Percentiles rank a stretch among this genome's conserved stretches.
Conservation (phyloP, 2,329 filamentous ascomycete species). For the Ceratocystis cacaofunesta region DNA sequence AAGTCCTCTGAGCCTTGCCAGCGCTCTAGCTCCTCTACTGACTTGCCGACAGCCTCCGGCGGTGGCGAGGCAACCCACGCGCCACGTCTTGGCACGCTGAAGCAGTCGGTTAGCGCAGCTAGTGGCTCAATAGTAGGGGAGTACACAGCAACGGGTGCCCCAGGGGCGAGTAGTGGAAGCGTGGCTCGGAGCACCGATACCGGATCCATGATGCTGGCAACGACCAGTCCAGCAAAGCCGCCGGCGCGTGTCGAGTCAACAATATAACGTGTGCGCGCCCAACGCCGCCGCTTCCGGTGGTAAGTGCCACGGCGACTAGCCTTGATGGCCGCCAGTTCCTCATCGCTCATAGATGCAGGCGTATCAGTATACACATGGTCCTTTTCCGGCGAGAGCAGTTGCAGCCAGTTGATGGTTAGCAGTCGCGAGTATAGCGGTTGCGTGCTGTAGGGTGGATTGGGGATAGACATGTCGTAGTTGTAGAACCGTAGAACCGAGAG, state of each 20-base stretch:
- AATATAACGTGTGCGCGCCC: constrained; percentile 55
- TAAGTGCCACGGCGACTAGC: constrained; percentile 70
- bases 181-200: constrained; percentile 57
- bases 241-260: constrained; percentile 62
- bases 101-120: constrained; percentile 63
- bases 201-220: constrained; percentile 72
- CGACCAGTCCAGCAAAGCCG: constrained; percentile 67
- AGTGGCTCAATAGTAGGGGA: constrained; percentile 67
- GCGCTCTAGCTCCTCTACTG: constrained; percentile 35
- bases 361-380: constrained; percentile 60
- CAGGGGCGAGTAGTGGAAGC: constrained; percentile 68
- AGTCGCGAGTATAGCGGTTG: constrained; percentile 76
- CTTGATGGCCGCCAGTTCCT: constrained; percentile 57
- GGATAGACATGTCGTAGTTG: constrained; percentile 58
- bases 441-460: constrained; percentile 39
- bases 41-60: constrained; percentile 30
- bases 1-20: constrained; percentile 60
- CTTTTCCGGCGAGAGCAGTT: constrained; percentile 61
- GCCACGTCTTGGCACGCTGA: constrained; percentile 62
- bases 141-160: constrained; percentile 76
- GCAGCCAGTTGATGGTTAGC: constrained; percentile 78
- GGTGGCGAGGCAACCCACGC: constrained; percentile 52
- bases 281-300: constrained; percentile 75
- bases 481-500: constrained; percentile 81
- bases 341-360: constrained; percentile 43